These are phyloP conservation scores for Leavenworthia alabamica DNA, from an alignment of 345 rosid genomes.

Conservation along the genomic window DNA sequence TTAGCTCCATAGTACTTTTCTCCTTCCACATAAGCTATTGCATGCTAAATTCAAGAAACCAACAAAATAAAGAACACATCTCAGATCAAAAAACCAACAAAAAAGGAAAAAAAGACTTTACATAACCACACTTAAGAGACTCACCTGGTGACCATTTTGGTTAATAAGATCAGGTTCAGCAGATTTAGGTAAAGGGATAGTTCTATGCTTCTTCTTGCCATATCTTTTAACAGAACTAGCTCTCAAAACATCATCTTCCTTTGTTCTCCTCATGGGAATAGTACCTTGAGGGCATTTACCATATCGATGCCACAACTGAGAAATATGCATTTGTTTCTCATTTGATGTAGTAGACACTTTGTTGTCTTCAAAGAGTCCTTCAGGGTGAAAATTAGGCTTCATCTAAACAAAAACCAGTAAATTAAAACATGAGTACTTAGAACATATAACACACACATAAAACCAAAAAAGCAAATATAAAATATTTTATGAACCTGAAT, in stretches of 20 bases:
- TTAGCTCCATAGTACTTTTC: constrained; percentile 87
- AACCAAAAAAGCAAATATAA: background rate
- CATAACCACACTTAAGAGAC: background rate
- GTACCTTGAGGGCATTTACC: constrained; percentile 76
- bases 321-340: constrained; percentile 46
- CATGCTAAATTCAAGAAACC: constrained; percentile 75
- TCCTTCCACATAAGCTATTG: constrained; percentile 91
- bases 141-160: constrained; percentile 92
- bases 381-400: constrained; percentile 87
- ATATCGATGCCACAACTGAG: constrained; percentile 75
- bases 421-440: background rate
- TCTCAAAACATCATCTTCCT: constrained; percentile 74
- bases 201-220: constrained; percentile 80
- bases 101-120: background rate
- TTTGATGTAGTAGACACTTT: constrained; percentile 46
- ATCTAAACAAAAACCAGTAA: constrained; percentile 35
- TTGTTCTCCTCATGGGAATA: constrained; percentile 84
- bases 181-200: constrained; percentile 78
- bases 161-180: constrained; percentile 77
- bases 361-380: constrained; percentile 72
- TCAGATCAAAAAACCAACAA: constrained; percentile 11
- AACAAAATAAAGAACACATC: background rate
- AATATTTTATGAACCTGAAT: constrained; percentile 70
- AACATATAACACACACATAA: background rate
- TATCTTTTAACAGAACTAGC: constrained; percentile 93